phyloP scores from a whole-genome alignment of 2,329 filamentous ascomycete species.

The Pseudodiploospora longispora region DNA sequence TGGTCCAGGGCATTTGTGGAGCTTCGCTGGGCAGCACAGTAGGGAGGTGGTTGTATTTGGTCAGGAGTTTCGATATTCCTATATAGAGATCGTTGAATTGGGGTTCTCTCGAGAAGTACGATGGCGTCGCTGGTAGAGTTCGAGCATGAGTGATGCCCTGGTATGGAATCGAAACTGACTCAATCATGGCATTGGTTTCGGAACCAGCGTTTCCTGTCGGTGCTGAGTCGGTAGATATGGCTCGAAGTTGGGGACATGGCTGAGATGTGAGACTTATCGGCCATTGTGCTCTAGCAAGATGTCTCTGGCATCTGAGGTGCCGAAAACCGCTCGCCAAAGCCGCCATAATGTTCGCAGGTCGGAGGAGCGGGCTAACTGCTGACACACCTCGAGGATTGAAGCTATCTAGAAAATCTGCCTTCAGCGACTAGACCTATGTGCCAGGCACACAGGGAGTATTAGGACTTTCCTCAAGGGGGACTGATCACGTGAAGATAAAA shows the following conservation, averaged over 20 bases:
- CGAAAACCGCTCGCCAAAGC: conserved; percentile 25
- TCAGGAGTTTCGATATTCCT: conserved; percentile 60
- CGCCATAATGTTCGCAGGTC: conserved; percentile 25
- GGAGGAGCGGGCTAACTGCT: conserved; percentile 11
- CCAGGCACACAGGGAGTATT: too few relatives aligned
- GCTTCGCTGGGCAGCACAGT: conserved; percentile 56
- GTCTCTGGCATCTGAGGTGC: conserved; percentile 27
- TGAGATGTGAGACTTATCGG: conserved; percentile 17
- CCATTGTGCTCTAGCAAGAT: conserved; percentile 22
- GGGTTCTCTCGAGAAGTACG: conserved; percentile 88
- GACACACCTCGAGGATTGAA: background rate
- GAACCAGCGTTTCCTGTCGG: conserved; percentile 7
- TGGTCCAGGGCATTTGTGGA: conserved; percentile 73
- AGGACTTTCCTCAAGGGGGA: background rate
- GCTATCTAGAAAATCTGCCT: conserved; percentile 17
- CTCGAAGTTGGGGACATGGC: conserved; percentile 18
- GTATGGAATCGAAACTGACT: conserved; percentile 22
- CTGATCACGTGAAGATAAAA: conserved; percentile 17
- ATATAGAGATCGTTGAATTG: conserved; percentile 81
- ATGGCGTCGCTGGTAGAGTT: conserved; percentile 73
- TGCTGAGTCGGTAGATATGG: conserved; percentile 12
- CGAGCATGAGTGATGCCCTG: conserved; percentile 48
- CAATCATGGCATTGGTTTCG: conserved; percentile 11
- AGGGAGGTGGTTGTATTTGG: conserved; percentile 67
- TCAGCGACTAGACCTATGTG: too few relatives aligned